phyloP scores from a whole-genome alignment of 2,329 filamentous ascomycete species.

The Alternaria arbusti region DNA sequence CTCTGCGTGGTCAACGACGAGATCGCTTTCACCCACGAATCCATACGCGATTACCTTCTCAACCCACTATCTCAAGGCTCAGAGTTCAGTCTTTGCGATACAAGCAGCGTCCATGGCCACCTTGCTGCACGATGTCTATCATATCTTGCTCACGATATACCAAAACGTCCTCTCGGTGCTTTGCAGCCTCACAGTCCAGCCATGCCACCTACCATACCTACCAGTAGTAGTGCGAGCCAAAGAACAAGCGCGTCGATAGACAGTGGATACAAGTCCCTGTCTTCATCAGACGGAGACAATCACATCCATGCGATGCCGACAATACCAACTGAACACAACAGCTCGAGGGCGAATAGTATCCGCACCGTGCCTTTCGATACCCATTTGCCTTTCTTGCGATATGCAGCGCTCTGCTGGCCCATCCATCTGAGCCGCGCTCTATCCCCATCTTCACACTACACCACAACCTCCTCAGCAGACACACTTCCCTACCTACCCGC shows the following conservation, averaged over 20 bases:
- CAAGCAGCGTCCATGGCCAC: conserved; percentile 33
- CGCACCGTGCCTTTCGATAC: conserved; percentile 29
- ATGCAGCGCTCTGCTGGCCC: conserved; percentile 41
- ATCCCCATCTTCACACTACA: background rate
- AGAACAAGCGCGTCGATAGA: conserved; percentile 36
- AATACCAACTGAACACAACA: background rate
- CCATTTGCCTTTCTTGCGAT: conserved; percentile 39
- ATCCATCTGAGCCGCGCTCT: conserved; percentile 40
- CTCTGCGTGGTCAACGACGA: conserved; percentile 25
- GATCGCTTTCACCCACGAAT: conserved; percentile 31
- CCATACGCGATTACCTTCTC: conserved; percentile 35
- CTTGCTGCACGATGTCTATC: conserved; percentile 37
- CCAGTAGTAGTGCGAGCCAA: conserved; percentile 30
- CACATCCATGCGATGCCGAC: background rate
- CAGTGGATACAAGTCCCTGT: conserved; percentile 41
- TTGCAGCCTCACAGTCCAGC: conserved; percentile 20
- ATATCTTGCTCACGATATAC: conserved; percentile 35
- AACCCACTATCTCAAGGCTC: conserved; percentile 21
- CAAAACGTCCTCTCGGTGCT: conserved; percentile 31
- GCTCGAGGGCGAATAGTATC: conserved; percentile 9
- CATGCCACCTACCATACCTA: conserved; percentile 5
- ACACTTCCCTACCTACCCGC: conserved; percentile 30
- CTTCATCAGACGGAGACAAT: conserved; percentile 31
- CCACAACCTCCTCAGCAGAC: background rate
- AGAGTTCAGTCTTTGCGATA: conserved; percentile 33